Evolutionary conservation across 495 filamentous ascomycete genomes (phyloP).

Genomic region (Penicillium malachiteum): DNA sequence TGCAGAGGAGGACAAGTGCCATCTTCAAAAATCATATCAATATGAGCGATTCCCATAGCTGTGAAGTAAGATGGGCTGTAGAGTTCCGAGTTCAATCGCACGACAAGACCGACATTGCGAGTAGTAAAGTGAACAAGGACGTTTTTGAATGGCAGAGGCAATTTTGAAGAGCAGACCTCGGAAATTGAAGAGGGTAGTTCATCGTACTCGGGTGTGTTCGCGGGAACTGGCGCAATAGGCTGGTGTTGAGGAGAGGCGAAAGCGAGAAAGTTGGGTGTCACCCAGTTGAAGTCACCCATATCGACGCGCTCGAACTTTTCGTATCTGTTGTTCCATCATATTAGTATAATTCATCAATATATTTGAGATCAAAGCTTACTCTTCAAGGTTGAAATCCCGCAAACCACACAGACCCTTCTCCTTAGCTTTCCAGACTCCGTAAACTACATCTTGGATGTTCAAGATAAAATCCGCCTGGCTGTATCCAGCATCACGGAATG

Average conservation of each 20-base stretch:
- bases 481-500: slow-evolving; percentile 96
- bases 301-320: slow-evolving; percentile 94
- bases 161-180: slow-evolving; percentile 59
- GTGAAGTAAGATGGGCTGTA: slow-evolving; percentile 96
- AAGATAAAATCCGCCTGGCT: slow-evolving; percentile 96
- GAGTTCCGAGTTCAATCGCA: slow-evolving; percentile 91
- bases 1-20: slow-evolving; percentile 88
- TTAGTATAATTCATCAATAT: slow-evolving; percentile 18
- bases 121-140: slow-evolving; percentile 84
- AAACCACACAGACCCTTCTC: slow-evolving; percentile 85
- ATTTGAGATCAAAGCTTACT: slow-evolving; percentile 45
- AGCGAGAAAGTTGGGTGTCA: slow-evolving; percentile 90
- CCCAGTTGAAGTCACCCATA: slow-evolving; percentile 99
- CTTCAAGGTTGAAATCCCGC: slow-evolving; percentile 88
- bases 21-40: slow-evolving; percentile 99
- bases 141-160: slow-evolving; percentile 89
- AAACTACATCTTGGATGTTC: slow-evolving; percentile 94
- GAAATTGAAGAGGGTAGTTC: slow-evolving; percentile 66
- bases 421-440: slow-evolving; percentile 98
- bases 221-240: slow-evolving; percentile 66
- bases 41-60: slow-evolving; percentile 86
- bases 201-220: slow-evolving; percentile 67
- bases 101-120: slow-evolving; percentile 86
- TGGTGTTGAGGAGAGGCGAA: slow-evolving; percentile 91
- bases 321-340: slow-evolving; percentile 58